Evolutionary conservation across 2,329 filamentous ascomycete species (phyloP).

Genomic region (Xylariaceae sp.): DNA sequence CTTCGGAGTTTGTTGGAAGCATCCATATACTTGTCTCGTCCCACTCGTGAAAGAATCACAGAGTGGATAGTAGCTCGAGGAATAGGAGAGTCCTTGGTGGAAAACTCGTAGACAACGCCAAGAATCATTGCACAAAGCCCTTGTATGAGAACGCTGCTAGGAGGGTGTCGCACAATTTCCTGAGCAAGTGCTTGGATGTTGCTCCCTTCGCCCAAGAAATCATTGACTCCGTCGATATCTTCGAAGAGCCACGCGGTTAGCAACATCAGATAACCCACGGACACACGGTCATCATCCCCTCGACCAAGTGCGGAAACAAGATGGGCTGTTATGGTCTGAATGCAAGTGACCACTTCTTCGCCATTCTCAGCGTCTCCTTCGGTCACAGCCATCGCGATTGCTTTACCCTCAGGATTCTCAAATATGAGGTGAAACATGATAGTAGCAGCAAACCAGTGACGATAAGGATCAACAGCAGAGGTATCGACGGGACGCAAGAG

Average conservation of each 20-base stretch:
- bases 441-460: slow-evolving; percentile 83
- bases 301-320: slow-evolving; percentile 75
- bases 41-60: slow-evolving; percentile 70
- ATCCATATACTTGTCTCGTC: slow-evolving; percentile 83
- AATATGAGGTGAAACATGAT: slow-evolving; percentile 82
- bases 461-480: slow-evolving; percentile 73
- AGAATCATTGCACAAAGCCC: slow-evolving; percentile 82
- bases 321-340: slow-evolving; percentile 83
- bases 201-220: slow-evolving; percentile 87
- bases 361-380: slow-evolving; percentile 86
- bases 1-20: slow-evolving; percentile 73
- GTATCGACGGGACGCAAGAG: slow-evolving; percentile 65
- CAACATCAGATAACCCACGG: slow-evolving; percentile 84
- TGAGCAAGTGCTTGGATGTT: slow-evolving; percentile 85
- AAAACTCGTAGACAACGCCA: slow-evolving; percentile 92
- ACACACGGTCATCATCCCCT: slow-evolving; percentile 71
- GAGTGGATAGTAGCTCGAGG: slow-evolving; percentile 76
- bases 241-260: slow-evolving; percentile 89
- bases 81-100: slow-evolving; percentile 92
- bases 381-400: slow-evolving; percentile 72
- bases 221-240: slow-evolving; percentile 84
- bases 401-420: slow-evolving; percentile 76
- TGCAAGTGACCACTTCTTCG: slow-evolving; percentile 91
- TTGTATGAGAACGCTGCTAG: slow-evolving; percentile 65
- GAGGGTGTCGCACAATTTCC: slow-evolving; percentile 59